A percentile compares a stretch with the other conserved stretches of the same genome.
These are phyloP conservation scores for Durotheca rogersii DNA, from an alignment of 495 filamentous ascomycete species.

Conservation along the genomic window DNA sequence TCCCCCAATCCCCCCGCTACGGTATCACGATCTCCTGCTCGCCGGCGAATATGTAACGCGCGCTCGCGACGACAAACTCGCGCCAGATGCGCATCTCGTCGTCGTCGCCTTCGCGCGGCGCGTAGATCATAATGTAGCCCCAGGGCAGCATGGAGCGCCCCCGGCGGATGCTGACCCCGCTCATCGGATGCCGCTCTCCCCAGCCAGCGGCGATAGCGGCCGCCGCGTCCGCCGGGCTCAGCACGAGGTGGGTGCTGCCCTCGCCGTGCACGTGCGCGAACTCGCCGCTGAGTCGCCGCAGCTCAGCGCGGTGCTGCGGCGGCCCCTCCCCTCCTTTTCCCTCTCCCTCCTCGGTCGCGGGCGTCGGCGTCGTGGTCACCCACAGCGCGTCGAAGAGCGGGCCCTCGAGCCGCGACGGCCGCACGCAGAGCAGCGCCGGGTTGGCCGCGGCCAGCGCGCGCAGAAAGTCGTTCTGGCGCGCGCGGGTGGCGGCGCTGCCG, in stretches of 20 bases:
- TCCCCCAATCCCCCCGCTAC: background rate
- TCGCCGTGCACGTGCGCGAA: slow-evolving; percentile 35
- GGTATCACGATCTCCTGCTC: slow-evolving; percentile 17
- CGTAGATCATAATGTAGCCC: slow-evolving; percentile 36
- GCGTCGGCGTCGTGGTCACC: no score
- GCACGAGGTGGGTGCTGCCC: slow-evolving; percentile 31
- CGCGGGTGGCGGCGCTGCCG: background rate
- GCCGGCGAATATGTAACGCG: slow-evolving; percentile 12
- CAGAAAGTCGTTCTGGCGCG: slow-evolving; percentile 13
- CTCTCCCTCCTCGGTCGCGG: no score
- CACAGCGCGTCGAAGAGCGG: slow-evolving; percentile 23
- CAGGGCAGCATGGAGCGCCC: slow-evolving; percentile 30
- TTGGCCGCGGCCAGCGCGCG: slow-evolving; percentile 18
- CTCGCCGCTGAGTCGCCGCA: slow-evolving; percentile 30
- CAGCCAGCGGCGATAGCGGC: slow-evolving; percentile 33
- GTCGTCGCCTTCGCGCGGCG: slow-evolving; percentile 32
- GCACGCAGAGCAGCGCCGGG: slow-evolving; percentile 12
- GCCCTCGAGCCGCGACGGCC: slow-evolving; percentile 35
- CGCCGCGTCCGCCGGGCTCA: slow-evolving; percentile 32
- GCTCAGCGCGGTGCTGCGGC: no score
- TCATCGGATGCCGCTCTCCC: slow-evolving; percentile 34
- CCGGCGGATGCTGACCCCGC: slow-evolving; percentile 19
- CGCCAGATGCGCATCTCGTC: slow-evolving; percentile 30
- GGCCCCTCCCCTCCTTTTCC: no score
- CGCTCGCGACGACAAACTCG: slow-evolving; percentile 26